These are phyloP conservation scores for Aureobasidium mangrovei DNA, from an alignment of 2,329 filamentous ascomycete species.

Conservation along the genomic window DNA sequence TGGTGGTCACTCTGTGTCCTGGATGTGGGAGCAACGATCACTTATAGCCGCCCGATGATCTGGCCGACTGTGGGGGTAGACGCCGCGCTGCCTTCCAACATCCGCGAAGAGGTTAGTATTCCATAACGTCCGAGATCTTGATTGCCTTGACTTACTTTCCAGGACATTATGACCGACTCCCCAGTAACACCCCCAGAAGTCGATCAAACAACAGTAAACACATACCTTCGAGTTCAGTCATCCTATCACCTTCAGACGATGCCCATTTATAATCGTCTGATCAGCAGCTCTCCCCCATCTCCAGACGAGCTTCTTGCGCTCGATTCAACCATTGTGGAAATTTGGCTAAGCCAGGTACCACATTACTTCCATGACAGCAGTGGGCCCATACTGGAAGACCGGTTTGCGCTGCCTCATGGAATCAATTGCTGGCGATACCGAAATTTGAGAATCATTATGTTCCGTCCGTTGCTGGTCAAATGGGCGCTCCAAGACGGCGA, in stretches of 20 bases:
- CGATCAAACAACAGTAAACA: slow-evolving; percentile 32
- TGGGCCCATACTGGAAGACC: slow-evolving; percentile 25
- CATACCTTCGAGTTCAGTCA: slow-evolving; percentile 37
- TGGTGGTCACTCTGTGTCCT: slow-evolving; percentile 37
- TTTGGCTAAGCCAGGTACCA: slow-evolving; percentile 33
- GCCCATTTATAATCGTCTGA: slow-evolving; percentile 38
- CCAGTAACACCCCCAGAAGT: not conserved
- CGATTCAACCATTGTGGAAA: slow-evolving; percentile 25
- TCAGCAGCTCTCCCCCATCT: slow-evolving; percentile 36
- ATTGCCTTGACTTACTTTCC: slow-evolving; percentile 16
- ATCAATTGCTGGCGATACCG: slow-evolving; percentile 38
- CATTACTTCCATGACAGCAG: slow-evolving; percentile 29
- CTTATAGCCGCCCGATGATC: slow-evolving; percentile 41
- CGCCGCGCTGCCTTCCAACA: slow-evolving; percentile 20
- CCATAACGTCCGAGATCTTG: slow-evolving; percentile 35
- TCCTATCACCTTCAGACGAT: slow-evolving; percentile 39
- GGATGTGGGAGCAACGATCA: slow-evolving; percentile 42
- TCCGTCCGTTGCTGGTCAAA: slow-evolving; percentile 39
- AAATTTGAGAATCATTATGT: slow-evolving; percentile 42
- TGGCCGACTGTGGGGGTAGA: slow-evolving; percentile 39
- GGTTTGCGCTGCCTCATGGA: slow-evolving; percentile 34
- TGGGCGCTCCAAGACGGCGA: slow-evolving; percentile 15
- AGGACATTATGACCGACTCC: not conserved
- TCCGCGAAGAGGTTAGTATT: not conserved
- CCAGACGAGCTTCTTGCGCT: slow-evolving; percentile 35